Percentiles rank a stretch among this genome's conserved stretches.
Evolutionary conservation across 2,329 filamentous ascomycete genomes (phyloP).

Genomic region (Exophiala calicioides): DNA sequence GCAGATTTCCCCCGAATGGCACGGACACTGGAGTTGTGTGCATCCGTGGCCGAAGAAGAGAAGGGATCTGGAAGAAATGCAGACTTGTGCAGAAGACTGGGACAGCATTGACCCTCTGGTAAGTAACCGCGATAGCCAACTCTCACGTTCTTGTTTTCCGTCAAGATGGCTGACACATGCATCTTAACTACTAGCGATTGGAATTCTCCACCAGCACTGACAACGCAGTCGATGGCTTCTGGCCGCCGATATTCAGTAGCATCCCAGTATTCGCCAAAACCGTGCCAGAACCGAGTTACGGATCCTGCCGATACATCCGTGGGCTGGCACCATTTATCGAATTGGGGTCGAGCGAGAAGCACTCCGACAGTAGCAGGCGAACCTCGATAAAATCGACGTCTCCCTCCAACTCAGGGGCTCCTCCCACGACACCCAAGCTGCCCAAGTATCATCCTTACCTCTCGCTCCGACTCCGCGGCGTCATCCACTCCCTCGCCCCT

Average conservation of each 20-base stretch:
- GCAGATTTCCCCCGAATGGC: constrained; percentile 20
- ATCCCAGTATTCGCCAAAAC: constrained; percentile 26
- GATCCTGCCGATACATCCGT: constrained; percentile 17
- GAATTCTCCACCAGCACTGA: constrained; percentile 20
- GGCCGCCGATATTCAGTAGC: constrained; percentile 26
- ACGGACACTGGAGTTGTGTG: constrained; percentile 37
- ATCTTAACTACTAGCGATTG: constrained; percentile 16
- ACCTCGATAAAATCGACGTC: background rate
- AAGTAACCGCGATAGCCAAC: background rate
- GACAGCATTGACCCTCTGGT: constrained; percentile 26
- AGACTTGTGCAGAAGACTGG: constrained; percentile 41
- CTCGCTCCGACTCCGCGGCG: constrained; percentile 37
- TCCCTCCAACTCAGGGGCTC: background rate
- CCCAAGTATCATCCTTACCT: constrained; percentile 29
- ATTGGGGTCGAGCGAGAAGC: background rate
- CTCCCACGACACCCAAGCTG: constrained; percentile 8
- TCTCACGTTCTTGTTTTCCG: too few species aligned
- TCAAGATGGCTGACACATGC: background rate
- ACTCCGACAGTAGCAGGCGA: background rate
- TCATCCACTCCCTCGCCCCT: constrained; percentile 36
- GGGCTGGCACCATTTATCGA: constrained; percentile 30
- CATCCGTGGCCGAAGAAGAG: constrained; percentile 37
- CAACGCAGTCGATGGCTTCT: constrained; percentile 21
- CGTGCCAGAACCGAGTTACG: constrained; percentile 14
- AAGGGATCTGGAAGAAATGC: constrained; percentile 33